Evolutionary conservation across 352 stramenopile genomes (phyloP).

Genomic region (Globisporangium canariense): DNA sequence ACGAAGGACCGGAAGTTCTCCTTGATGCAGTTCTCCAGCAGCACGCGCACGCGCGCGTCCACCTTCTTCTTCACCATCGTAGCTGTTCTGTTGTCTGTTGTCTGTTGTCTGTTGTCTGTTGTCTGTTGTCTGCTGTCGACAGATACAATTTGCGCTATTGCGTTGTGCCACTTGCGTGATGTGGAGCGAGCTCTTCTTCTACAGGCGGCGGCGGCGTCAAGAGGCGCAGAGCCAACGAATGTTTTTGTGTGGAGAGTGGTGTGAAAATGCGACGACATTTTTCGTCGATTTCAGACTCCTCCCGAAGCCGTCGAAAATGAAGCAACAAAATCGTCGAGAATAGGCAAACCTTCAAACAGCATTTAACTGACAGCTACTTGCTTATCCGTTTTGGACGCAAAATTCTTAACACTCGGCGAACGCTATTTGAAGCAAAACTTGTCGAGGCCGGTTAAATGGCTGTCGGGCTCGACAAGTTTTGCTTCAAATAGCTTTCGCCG

Average conservation of each 20-base stretch:
- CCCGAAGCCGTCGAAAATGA: no score
- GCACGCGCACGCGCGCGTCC: constrained; percentile 95
- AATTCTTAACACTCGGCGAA: no score
- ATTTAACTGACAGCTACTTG: no score
- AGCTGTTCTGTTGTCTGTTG: constrained; percentile 3
- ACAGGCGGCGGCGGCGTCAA: background rate
- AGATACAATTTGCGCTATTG: background rate
- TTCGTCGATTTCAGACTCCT: no score
- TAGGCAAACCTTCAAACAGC: background rate
- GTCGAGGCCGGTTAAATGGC: no score
- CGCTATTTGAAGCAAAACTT: no score
- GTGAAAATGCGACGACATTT: no score
- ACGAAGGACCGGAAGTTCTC: constrained; percentile 97
- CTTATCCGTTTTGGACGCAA: no score
- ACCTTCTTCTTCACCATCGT: constrained; percentile 99
- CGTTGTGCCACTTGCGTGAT: background rate
- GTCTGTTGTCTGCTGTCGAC: background rate
- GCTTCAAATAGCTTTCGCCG: no score
- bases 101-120: background rate
- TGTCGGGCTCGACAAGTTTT: no score
- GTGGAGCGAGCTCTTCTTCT: constrained; percentile 18
- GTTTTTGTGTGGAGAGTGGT: background rate
- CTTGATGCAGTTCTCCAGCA: constrained; percentile 97
- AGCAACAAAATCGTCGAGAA: no score
- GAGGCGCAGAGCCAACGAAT: constrained; percentile 12